Percentiles rank a stretch among this genome's conserved stretches.
Conservation (phyloP, 129 eudicot species). For the Ambrosia trifida region DNA sequence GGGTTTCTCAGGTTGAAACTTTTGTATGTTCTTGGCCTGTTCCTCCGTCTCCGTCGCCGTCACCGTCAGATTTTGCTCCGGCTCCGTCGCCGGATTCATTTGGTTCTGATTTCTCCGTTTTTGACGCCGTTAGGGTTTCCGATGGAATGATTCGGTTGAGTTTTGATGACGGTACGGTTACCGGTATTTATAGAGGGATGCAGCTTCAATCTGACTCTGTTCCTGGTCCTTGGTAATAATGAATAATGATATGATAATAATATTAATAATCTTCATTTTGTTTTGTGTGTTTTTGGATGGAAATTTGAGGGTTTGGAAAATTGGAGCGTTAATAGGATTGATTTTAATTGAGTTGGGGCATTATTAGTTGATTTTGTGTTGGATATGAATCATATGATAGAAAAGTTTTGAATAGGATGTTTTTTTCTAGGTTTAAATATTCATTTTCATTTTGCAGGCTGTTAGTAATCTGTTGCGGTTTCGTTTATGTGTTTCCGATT, state of each 20-base stretch:
- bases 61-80: conserved; percentile 30
- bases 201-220: conserved; percentile 34
- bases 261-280: not conserved
- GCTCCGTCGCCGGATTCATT: conserved; percentile 35
- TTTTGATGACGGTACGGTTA: conserved; percentile 10
- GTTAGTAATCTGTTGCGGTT: not conserved
- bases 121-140: conserved; percentile 25
- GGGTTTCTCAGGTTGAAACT: not conserved
- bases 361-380: too few species aligned
- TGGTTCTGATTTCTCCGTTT: conserved; percentile 10
- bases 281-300: not conserved
- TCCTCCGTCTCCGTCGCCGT: conserved; percentile 13
- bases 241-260: too few species aligned
- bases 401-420: too few species aligned
- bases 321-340: too few species aligned
- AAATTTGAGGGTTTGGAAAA: too few species aligned
- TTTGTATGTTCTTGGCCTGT: too few species aligned
- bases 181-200: too few species aligned
- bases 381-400: too few species aligned
- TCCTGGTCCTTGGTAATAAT: conserved; percentile 92
- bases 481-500: too few species aligned
- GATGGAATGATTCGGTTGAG: conserved; percentile 18
- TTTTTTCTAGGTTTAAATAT: not conserved
- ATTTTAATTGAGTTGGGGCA: too few species aligned
- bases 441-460: not conserved